A percentile compares a stretch with the other conserved stretches of the same genome.
Evolutionary conservation across 345 rosid species (phyloP).

Genomic region (Turnera subulata): DNA sequence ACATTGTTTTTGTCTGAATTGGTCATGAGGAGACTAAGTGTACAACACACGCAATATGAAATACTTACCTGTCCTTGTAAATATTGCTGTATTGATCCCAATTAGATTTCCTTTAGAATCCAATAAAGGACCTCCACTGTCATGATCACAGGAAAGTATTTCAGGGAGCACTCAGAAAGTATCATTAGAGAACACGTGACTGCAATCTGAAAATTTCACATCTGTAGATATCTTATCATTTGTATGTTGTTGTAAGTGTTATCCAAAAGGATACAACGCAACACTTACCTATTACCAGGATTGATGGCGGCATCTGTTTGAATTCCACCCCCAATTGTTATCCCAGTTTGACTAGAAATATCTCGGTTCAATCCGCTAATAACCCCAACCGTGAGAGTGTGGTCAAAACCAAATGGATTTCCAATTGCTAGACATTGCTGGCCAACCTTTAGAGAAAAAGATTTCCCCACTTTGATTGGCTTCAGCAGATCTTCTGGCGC

Average conservation of each 20-base stretch:
- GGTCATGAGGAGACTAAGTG: no score
- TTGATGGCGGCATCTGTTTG: conserved; percentile 99
- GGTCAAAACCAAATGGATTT: conserved; percentile 97
- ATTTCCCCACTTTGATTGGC: conserved; percentile 74
- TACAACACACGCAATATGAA: no score
- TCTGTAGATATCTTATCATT: neutral
- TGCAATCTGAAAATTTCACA: neutral
- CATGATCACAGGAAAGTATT: conserved; percentile 8
- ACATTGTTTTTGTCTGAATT: neutral
- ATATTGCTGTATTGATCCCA: conserved; percentile 93
- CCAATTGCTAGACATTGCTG: conserved; percentile 96
- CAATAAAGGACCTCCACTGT: conserved; percentile 91
- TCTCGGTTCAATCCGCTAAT: conserved; percentile 91
- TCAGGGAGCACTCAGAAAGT: neutral
- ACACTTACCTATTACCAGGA: conserved; percentile 85
- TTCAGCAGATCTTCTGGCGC: conserved; percentile 69
- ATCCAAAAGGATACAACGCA: neutral
- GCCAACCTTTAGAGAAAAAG: conserved; percentile 76
- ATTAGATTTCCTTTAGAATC: conserved; percentile 87
- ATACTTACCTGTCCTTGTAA: conserved; percentile 69
- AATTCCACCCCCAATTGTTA: conserved; percentile 90
- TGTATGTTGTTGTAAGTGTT: neutral
- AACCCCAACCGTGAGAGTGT: conserved; percentile 91
- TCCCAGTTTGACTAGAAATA: conserved; percentile 86
- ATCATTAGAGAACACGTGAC: neutral